phyloP scores from a whole-genome alignment of 1,139 yeast species.

The Arxiozyma heterogenica region DNA sequence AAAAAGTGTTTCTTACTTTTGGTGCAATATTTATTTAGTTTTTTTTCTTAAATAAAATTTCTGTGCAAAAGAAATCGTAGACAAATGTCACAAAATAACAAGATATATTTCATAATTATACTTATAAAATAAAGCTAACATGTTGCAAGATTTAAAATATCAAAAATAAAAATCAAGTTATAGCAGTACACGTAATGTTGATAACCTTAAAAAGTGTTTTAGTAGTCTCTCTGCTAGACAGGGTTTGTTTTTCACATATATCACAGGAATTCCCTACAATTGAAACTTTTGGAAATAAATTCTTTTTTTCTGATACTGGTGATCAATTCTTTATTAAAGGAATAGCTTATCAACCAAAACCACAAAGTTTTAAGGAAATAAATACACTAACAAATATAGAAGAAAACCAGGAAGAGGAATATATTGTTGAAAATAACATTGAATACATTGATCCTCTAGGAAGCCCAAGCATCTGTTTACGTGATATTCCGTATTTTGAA shows the following conservation, averaged over 20 bases:
- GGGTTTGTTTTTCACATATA: background rate
- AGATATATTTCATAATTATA: no score
- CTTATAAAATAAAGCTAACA: background rate
- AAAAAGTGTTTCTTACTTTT: background rate
- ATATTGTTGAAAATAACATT: constrained; percentile 16
- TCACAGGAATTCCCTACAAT: constrained; percentile 24
- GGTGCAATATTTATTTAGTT: background rate
- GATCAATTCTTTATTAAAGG: constrained; percentile 51
- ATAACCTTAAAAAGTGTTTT: background rate
- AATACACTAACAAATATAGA: background rate
- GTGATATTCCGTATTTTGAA: constrained; percentile 43
- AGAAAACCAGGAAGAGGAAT: background rate
- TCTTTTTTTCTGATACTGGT: constrained; percentile 37
- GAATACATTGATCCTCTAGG: constrained; percentile 48
- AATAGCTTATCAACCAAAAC: constrained; percentile 45
- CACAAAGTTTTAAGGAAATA: background rate
- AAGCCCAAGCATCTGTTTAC: constrained; percentile 37
- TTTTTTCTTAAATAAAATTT: no score
- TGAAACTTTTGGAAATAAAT: constrained; percentile 39
- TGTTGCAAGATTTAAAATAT: background rate
- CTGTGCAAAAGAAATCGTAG: background rate
- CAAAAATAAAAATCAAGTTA: background rate
- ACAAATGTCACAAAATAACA: background rate
- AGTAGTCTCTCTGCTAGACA: background rate
- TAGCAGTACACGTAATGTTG: background rate